These are phyloP conservation scores for Boletales sp. DNA, from an alignment of 768 basidiomycete genomes.

Conservation along the genomic window DNA sequence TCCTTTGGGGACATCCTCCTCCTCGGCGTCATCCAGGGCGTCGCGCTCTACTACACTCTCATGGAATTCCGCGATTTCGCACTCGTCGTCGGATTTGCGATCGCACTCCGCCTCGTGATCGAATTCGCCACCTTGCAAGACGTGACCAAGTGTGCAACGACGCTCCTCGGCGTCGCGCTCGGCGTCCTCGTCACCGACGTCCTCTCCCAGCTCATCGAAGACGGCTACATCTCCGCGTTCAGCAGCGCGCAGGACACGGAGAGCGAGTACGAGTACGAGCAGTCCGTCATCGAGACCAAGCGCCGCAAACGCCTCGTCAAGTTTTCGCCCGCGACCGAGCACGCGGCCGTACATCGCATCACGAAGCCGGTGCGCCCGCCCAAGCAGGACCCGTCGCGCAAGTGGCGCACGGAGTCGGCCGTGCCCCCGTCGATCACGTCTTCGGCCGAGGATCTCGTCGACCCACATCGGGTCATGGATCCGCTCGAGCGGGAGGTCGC, in stretches of 20 bases:
- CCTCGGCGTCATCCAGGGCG: slow-evolving; percentile 71
- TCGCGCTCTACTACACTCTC: slow-evolving; percentile 65
- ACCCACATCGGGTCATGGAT: slow-evolving; percentile 54
- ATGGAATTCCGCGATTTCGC: slow-evolving; percentile 51
- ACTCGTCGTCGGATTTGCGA: slow-evolving; percentile 52
- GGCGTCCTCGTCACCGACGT: slow-evolving; percentile 72
- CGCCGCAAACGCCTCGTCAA: slow-evolving; percentile 46
- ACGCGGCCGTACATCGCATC: slow-evolving; percentile 17
- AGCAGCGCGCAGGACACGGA: slow-evolving; percentile 14
- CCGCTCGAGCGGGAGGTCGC: slow-evolving; percentile 75
- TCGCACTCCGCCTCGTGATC: slow-evolving; percentile 58
- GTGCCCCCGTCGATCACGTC: slow-evolving; percentile 58
- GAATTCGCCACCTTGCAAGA: slow-evolving; percentile 61
- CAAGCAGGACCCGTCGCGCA: slow-evolving; percentile 27
- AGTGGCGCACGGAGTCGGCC: slow-evolving; percentile 34
- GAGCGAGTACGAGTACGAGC: slow-evolving; percentile 19
- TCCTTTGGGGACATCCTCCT: slow-evolving; percentile 61
- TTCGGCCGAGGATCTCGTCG: slow-evolving; percentile 62
- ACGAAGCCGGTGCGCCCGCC: slow-evolving; percentile 25
- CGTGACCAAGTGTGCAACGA: slow-evolving; percentile 50
- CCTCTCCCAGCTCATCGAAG: slow-evolving; percentile 62
- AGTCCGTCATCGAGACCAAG: slow-evolving; percentile 11
- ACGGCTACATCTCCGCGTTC: slow-evolving; percentile 34
- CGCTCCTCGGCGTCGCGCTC: slow-evolving; percentile 62
- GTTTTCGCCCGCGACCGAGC: slow-evolving; percentile 41